Conservation (phyloP, 2,329 filamentous ascomycete species). For the Aspergillus sp. region DNA sequence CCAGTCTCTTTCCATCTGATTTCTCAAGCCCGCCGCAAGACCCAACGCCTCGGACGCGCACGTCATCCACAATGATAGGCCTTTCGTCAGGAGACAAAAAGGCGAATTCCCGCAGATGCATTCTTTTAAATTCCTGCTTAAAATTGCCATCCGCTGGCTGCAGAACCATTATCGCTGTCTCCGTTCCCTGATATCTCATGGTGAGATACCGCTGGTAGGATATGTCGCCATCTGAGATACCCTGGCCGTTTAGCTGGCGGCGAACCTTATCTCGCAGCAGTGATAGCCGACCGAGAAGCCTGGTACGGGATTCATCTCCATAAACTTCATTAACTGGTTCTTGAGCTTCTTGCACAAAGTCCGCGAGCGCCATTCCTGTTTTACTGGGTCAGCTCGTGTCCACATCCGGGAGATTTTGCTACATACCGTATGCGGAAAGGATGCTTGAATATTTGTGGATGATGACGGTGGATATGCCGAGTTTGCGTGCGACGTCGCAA, state of each 20-base stretch:
- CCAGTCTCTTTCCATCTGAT: slow-evolving; percentile 20
- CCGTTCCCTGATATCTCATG: slow-evolving; percentile 49
- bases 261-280: slow-evolving; percentile 33
- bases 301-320: slow-evolving; percentile 17
- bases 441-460: slow-evolving; percentile 48
- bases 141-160: slow-evolving; percentile 41
- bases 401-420: neutral
- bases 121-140: slow-evolving; percentile 37
- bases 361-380: slow-evolving; percentile 44
- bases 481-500: slow-evolving; percentile 43
- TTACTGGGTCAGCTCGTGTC: neutral
- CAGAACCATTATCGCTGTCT: slow-evolving; percentile 47
- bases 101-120: slow-evolving; percentile 46
- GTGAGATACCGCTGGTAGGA: slow-evolving; percentile 42
- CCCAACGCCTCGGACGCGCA: slow-evolving; percentile 39
- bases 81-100: slow-evolving; percentile 35
- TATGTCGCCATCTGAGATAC: slow-evolving; percentile 39
- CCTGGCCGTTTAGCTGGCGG: slow-evolving; percentile 38
- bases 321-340: slow-evolving; percentile 34
- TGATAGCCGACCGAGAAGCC: slow-evolving; percentile 31
- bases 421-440: slow-evolving; percentile 44
- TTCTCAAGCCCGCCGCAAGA: slow-evolving; percentile 7
- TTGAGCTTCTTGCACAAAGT: slow-evolving; percentile 42
- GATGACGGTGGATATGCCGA: slow-evolving; percentile 46
- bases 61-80: slow-evolving; percentile 44